Percentiles rank a stretch among this genome's conserved stretches.
phyloP scores from a whole-genome alignment of 768 basidiomycete genomes.

The Calocybe cyanea region DNA sequence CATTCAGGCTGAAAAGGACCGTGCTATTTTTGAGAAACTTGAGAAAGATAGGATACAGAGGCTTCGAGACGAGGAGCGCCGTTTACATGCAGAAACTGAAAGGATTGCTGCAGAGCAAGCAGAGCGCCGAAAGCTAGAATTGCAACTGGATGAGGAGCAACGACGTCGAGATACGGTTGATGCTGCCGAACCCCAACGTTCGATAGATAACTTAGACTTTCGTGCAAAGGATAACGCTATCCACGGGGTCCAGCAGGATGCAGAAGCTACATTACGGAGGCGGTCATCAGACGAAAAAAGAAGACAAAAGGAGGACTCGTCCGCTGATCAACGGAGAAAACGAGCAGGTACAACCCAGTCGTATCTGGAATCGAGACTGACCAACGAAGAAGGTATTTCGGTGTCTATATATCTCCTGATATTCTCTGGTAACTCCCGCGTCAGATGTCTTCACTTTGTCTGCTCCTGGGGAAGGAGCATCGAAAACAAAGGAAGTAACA shows the following conservation, averaged over 20 bases:
- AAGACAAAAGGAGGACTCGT: constrained; percentile 16
- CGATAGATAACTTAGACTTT: constrained; percentile 14
- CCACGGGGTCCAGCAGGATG: constrained; percentile 1
- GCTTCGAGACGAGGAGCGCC: constrained; percentile 22
- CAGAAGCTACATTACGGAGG: constrained; percentile 13
- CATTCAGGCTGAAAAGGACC: constrained; percentile 24
- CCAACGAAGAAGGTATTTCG: constrained; percentile 10
- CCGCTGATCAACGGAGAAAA: constrained; percentile 2
- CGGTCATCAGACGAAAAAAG: constrained; percentile 11
- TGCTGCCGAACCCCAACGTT: constrained; percentile 3
- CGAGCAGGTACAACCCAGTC: not conserved
- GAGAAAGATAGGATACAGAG: constrained; percentile 17
- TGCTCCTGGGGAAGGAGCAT: constrained; percentile 26
- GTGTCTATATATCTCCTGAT: not conserved
- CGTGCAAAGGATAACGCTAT: not conserved
- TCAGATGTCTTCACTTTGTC: constrained; percentile 60
- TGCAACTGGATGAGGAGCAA: constrained; percentile 11
- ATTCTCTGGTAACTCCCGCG: constrained; percentile 1
- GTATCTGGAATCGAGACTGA: not conserved
- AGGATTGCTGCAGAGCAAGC: constrained; percentile 17
- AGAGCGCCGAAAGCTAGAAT: constrained; percentile 16
- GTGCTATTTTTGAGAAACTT: constrained; percentile 17
- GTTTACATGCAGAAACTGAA: constrained; percentile 23
- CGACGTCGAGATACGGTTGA: constrained; percentile 17
- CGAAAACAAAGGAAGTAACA: constrained; percentile 34